Base-by-base conservation (phyloP, 73 alveolate species). In the Paramecium sonneborni region DNA sequence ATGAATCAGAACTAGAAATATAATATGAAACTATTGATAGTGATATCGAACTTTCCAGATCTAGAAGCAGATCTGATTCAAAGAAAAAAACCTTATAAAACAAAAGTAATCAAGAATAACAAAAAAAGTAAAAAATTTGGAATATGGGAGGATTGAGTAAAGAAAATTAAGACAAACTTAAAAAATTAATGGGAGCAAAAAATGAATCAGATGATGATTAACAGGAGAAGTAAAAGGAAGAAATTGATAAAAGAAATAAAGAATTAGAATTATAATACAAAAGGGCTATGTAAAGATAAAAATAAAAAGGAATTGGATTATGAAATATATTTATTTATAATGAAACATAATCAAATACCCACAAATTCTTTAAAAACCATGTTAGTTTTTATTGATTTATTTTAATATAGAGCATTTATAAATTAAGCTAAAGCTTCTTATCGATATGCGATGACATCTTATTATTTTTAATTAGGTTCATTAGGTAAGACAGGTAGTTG, bases 81-180 rank as follows among this genome's bases (percentile, higher is more conserved):
- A 74, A 28, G 10, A 34, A 39, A 37, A 28, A 74, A 39, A 74
- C 87, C 3, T 0, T 14, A 15, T 34, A 74, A 37, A 74, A 18
- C 1, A 74, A 74, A 20, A 15, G 2, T 3, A 74, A 32, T 23
- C 18, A 3, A 74, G 87, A 74, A 39, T 11, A 1, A 37, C 12
- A 74, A 7, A 74, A 74, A 74, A 34, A 74, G 20, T 35, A 74
- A 74, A 74, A 74, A 37, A 74, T 74, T 37, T 74, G 87, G 87
- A 37, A 74, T 34, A 37, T 74, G 87, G 87, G 87, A 12, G 87
- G 87, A 39, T 74, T 74, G 67, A 74, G 58, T n/a, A 74, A 74
- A 37, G 87, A 74, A 37, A 74, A 37, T n/a, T 23, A 74, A 21
- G 34, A 74, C 14, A 74, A 23, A 39, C 57, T 74, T 12, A 74